Evolutionary conservation across 2,329 filamentous ascomycete genomes (phyloP), one percentile per base, ranked within the genome.

Genomic region (Colletotrichum sp.): DNA sequence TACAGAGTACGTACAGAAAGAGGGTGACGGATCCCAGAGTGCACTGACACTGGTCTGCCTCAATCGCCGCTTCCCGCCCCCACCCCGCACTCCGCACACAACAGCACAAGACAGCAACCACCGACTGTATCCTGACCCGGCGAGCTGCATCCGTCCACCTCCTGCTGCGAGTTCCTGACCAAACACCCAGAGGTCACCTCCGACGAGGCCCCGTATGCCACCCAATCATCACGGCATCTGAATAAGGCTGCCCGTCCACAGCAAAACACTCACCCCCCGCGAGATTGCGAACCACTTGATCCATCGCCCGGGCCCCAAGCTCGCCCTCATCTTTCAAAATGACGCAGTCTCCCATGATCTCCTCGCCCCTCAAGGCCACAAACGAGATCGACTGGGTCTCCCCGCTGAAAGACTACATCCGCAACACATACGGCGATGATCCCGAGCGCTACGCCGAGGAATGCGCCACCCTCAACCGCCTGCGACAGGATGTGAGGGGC

Each of bases 331-430:
- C 77, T 78, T 78, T 78, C 81, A 80, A 76, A 80, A 96, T 95
- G 93, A 91, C 95, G 85, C 95, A 98, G 88, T 93, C 95, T 80
- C 96, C 96, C 77, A 99, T 99, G 96, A 93, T 99, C 81, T 98
- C 96, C 81, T 93, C 94, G 90, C 96, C 96, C 84, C 91, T 98
- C 82, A 99, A 94, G 92, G 91, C 91, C 70, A 99, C 97, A 79
- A 98, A 96, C 90, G 97, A 99, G 89, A 98, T 99, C 84, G 97
- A 99, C 90, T 99, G 97, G 97, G 91, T 99, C 79, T 90, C 91
- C 64, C 97, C 97, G 64, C 90, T 99, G 80, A 99, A 99, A 88
- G 89, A 90, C 79, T 98, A 99, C 88, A 99, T 99, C 81, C 92
- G 96, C 79, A 91, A 96, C 80, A 98, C 94, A 28, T 98, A 99